phyloP scores from a whole-genome alignment of 148 eudicot species.

The Rhododendron williamsianum region DNA sequence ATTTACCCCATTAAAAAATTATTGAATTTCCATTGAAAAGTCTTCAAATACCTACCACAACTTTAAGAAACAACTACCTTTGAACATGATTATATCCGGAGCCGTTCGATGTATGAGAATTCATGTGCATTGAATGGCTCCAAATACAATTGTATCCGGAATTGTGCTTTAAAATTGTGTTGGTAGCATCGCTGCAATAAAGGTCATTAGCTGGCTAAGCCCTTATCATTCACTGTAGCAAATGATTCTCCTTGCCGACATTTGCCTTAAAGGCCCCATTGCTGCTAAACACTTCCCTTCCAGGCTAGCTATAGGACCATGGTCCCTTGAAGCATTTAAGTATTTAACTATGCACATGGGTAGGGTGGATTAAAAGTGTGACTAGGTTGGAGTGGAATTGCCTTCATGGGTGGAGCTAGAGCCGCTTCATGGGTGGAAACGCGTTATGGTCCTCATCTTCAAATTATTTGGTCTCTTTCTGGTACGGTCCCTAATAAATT shows the following conservation, averaged over 20 bases:
- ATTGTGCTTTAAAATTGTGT: too few relatives aligned
- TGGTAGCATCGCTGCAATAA: not conserved
- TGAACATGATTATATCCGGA: too few relatives aligned
- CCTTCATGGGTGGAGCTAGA: not conserved
- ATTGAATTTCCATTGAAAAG: too few relatives aligned
- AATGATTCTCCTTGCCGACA: not conserved
- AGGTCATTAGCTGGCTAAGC: not conserved
- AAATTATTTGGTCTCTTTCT: too few relatives aligned
- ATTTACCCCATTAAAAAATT: too few relatives aligned
- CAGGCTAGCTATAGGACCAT: not conserved
- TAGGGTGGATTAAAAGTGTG: not conserved
- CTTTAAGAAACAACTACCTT: too few relatives aligned
- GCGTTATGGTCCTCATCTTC: not conserved
- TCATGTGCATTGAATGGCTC: too few relatives aligned
- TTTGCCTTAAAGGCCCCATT: not conserved
- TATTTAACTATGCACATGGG: not conserved
- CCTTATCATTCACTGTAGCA: not conserved
- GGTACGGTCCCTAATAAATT: too few relatives aligned
- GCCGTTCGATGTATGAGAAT: too few relatives aligned
- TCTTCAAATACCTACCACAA: too few relatives aligned
- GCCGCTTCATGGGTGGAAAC: not conserved
- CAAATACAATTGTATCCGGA: too few relatives aligned
- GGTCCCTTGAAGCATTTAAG: not conserved
- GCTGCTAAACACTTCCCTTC: not conserved
- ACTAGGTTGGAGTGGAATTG: not conserved